Base-by-base conservation (phyloP, 164 flowering plant genomes). In the Aristolochia fimbriata region DNA sequence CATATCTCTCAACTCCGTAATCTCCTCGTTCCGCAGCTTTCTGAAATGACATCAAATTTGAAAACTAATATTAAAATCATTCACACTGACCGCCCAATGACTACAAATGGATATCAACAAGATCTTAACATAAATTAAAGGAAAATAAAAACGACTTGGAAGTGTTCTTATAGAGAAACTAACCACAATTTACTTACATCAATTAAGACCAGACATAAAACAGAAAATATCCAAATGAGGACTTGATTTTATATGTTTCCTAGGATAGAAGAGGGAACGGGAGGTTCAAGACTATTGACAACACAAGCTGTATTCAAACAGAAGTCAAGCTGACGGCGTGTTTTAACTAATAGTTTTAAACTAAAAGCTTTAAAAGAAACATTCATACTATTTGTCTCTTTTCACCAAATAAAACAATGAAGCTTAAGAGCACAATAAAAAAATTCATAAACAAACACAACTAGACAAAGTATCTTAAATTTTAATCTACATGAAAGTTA, bases 1-100 rank as follows among this genome's bases (percentile, higher is more conserved):
- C 97, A 51, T 91, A 88, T 68, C 90, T 80, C 78, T 91, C 97
- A 46, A 70, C 85, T 50, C 97, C 96, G 73, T 91, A 88, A 11
- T 88, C 91, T 60, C 96, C 91, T 73, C 97, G 82, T 73, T 86
- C 82, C 27, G 96, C 81, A 61, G 96, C 97, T 86, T 80, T 78
- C 96, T 90, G 81, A 56, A 48, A 63, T 6, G 16, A 53, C 1
- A 51, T 49, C 24, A 51, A 20, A 25, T 30, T 24, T 27, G 6
- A 47, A 9, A 60, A 25, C 17, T 22, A 21, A 15, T n/a, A 8
- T 4, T 27, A 31, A 20, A 51, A 17, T 51, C 37, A 22, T 13
- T 50, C 2, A 13, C 20, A 16, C 7, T 15, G 2, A 6, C 31
- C 5, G 22, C 31, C 37, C 27, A 51, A 7, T 1, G 2, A 9